Evolutionary conservation across 495 filamentous ascomycete genomes (phyloP), one percentile per base, ranked within the genome.

Genomic region (Trichoderma reesei): DNA sequence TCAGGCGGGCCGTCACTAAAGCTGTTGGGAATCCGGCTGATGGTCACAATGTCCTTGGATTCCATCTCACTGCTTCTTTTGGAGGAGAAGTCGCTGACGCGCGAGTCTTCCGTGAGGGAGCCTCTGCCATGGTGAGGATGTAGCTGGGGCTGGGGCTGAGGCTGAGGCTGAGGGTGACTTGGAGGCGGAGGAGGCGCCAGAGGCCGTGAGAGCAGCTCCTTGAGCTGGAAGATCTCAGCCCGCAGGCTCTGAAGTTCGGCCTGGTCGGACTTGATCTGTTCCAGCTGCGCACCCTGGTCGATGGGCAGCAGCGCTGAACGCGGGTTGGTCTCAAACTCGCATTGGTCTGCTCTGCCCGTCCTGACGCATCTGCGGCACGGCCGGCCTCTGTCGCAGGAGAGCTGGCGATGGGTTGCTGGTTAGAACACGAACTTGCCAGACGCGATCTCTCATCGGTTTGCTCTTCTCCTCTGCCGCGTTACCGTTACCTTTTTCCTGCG

Each of bases 301-400:
- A 60, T n/a, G 0, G 61, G 13, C 16, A 60, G 65, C 38, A 41
- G 41, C 0, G 14, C 42, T 8, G 16, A 42, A 6, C 63, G 62
- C 39, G 62, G 20, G 38, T 42, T 39, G 20, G 68, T 54, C n/a
- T 67, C 68, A 37, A 67, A 72, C 16, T 63, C 66, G 46, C 70
- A 72, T 33, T 65, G 65, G 31, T 61, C 51, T 34, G 64, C 63
- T 31, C 65, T 63, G 34, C 69, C 68, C 6, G 67, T 62, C 63
- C 66, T 69, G 14, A 68, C 20, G 63, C 70, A 72, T 41, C 70
- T 66, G 41, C 65, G 67, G 34, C 70, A 72, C 7, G 70, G 70
- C 31, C 65, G 39, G 36, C 61, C 66, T 36, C 70, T 66, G 34
- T 72, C 70, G 41, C 70, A 72, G 26, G 67, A 70, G 16, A 72